Conservation (phyloP, 2,329 filamentous ascomycete species). For the Penicillium sp. region DNA sequence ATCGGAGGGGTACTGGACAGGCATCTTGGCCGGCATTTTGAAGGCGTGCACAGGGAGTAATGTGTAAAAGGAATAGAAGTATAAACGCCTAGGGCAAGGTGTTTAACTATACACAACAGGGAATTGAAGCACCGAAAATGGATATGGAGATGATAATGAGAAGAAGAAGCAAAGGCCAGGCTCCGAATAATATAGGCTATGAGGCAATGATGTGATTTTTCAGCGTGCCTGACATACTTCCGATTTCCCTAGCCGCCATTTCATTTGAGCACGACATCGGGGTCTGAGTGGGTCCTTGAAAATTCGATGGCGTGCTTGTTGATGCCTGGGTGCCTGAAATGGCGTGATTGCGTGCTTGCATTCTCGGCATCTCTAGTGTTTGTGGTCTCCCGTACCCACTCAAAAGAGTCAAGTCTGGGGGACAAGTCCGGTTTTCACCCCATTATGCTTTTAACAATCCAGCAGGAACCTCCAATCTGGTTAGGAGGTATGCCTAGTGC, state of each 20-base stretch:
- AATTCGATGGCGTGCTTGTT: slow-evolving; percentile 1
- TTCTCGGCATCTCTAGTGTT: not conserved
- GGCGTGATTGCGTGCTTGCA: not conserved
- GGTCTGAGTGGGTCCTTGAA: not conserved
- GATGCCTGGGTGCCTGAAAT: not conserved
- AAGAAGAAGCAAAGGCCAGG: not conserved
- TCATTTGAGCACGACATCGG: not conserved
- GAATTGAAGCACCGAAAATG: not conserved
- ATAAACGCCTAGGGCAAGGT: not conserved
- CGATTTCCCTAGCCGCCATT: not conserved
- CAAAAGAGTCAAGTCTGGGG: not conserved
- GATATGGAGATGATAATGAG: not conserved
- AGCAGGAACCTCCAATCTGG: not conserved
- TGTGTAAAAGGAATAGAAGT: not conserved
- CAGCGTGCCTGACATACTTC: not conserved
- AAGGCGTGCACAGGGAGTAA: not conserved
- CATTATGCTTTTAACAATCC: not conserved
- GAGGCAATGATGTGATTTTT: slow-evolving; percentile 1
- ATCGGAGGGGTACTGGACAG: slow-evolving; percentile 38
- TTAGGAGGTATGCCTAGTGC: not conserved
- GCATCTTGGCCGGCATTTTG: slow-evolving; percentile 41
- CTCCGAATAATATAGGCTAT: not conserved
- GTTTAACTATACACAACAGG: not conserved
- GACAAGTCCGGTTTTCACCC: not conserved
- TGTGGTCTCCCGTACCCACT: not conserved